These are phyloP conservation scores for Phyllosticta capitalensis DNA, from an alignment of 2,329 filamentous ascomycete species.

Conservation along the genomic window DNA sequence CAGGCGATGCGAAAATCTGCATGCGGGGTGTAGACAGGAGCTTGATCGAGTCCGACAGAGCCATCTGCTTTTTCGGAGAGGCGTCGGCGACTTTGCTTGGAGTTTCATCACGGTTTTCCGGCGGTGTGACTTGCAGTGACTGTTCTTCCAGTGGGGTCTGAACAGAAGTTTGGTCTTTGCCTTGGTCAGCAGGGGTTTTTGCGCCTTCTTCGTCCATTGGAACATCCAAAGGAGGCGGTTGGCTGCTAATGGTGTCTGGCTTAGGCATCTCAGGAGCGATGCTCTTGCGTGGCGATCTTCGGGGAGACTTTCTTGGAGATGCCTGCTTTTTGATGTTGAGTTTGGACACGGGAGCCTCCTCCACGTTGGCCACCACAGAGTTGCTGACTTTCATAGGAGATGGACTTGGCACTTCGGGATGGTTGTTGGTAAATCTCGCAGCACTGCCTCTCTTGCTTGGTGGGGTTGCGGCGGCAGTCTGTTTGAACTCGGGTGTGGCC, in stretches of 20 bases:
- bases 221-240: background rate
- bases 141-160: background rate
- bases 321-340: slow-evolving; percentile 21
- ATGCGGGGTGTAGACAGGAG: slow-evolving; percentile 41
- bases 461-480: slow-evolving; percentile 1
- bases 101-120: background rate
- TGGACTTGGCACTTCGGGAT: slow-evolving; percentile 8
- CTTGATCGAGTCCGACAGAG: slow-evolving; percentile 36
- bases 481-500: slow-evolving; percentile 12
- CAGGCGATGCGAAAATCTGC: slow-evolving; percentile 34
- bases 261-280: slow-evolving; percentile 23
- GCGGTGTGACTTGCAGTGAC: background rate
- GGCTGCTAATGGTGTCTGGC: background rate
- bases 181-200: background rate
- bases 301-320: slow-evolving; percentile 19
- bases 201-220: background rate
- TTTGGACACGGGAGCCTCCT: background rate
- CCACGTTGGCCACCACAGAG: background rate
- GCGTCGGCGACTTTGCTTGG: slow-evolving; percentile 16
- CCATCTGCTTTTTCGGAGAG: slow-evolving; percentile 22
- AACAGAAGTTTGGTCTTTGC: background rate
- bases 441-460: slow-evolving; percentile 11
- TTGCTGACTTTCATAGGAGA: slow-evolving; percentile 9
- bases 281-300: slow-evolving; percentile 20
- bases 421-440: slow-evolving; percentile 10